Percentiles rank a stretch among this genome's conserved stretches.
Conservation (phyloP, 768 basidiomycete species). For the Russula foetens region DNA sequence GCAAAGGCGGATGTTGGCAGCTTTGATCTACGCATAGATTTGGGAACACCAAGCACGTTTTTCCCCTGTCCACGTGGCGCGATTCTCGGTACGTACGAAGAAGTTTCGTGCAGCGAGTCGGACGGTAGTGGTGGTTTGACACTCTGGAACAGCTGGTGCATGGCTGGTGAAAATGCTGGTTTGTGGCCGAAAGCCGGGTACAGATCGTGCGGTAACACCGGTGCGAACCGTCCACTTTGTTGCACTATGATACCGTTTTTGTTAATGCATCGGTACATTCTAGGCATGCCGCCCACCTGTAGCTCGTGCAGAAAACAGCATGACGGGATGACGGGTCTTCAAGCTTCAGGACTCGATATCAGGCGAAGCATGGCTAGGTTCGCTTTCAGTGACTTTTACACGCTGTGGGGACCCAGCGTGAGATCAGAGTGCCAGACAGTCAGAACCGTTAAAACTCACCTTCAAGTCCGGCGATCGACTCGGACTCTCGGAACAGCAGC, state of each 20-base stretch:
- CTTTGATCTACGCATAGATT: slow-evolving; percentile 55
- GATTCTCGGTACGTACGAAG: slow-evolving; percentile 43
- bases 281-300: slow-evolving; percentile 2
- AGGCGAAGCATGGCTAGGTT: no score
- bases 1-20: slow-evolving; percentile 27
- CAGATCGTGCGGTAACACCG: slow-evolving; percentile 51
- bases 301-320: no score
- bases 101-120: slow-evolving; percentile 53
- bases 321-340: no score
- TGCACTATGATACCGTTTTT: neutral
- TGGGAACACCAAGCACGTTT: slow-evolving; percentile 42
- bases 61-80: slow-evolving; percentile 51
- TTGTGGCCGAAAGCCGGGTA: slow-evolving; percentile 46
- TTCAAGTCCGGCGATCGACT: no score
- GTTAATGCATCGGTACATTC: neutral
- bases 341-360: no score
- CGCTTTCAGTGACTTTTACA: no score
- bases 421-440: no score
- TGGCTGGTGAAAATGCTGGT: slow-evolving; percentile 39
- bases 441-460: no score
- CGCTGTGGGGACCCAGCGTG: no score
- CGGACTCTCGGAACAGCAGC: no score
- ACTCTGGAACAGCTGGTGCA: slow-evolving; percentile 43
- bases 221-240: slow-evolving; percentile 23
- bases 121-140: slow-evolving; percentile 40